Evolutionary conservation across 495 filamentous ascomycete genomes (phyloP), one percentile per base, ranked within the genome.

Genomic region (Xylaria telfairii): DNA sequence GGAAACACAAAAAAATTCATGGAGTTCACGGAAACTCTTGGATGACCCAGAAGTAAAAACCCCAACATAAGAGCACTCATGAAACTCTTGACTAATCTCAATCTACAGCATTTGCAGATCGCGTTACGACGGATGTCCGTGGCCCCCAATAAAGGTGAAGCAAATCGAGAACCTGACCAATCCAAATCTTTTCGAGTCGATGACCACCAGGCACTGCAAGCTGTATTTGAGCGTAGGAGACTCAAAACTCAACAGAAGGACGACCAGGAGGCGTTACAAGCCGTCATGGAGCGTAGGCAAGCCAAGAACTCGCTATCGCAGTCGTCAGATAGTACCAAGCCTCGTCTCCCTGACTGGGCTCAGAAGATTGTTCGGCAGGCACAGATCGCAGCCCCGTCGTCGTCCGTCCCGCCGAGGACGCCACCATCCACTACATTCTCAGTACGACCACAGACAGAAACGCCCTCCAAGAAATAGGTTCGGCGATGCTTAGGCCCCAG

Each of bases 341-440:
- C 76, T 53, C 74, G 71, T 54, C 70, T 78, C 21, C 74, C 76
- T n/a, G 46, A 17, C 30, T 78, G 76, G 76, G 76, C 76, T 19
- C 67, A 59, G 7, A 69, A 75, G 30, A 60, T 78, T 17, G 62
- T 64, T 9, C 63, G 65, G 42, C 76, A 76, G 42, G 72, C 71
- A 41, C 74, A 73, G 15, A 60, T 59, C 26, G 6, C 66, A 21
- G 26, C 60, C 24, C 69, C 72, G 8, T 67, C 71, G n/a, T 64
- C 61, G 6, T 67, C 72, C 15, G 54, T 5, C 46, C 34, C 37
- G 26, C 67, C 19, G 21, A 47, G 2, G 42, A 47, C 8, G 21
- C 69, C 41, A 19, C 67, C 39, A 13, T 41, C 68, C 37, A 60
- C 49, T 5, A 44, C 32, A 17, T 42, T 32, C 24, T 56, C 67